phyloP scores from a whole-genome alignment of 2,329 filamentous ascomycete genomes.

The Aspergillus thermomutatus region DNA sequence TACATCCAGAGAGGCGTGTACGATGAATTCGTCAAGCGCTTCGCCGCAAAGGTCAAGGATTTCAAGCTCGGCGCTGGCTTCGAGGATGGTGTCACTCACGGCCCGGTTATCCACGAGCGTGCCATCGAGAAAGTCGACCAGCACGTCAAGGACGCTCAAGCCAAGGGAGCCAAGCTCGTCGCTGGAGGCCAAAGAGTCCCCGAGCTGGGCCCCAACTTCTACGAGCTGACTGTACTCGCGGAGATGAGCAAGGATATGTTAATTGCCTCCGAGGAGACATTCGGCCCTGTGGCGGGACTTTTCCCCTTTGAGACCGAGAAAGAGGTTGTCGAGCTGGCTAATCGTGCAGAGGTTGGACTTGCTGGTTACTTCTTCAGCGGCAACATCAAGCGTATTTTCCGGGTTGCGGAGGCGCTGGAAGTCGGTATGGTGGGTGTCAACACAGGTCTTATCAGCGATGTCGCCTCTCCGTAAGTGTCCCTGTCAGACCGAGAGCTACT shows the following conservation, averaged over 20 bases:
- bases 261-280: slow-evolving; percentile 85
- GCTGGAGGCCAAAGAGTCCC: slow-evolving; percentile 71
- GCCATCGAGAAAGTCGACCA: slow-evolving; percentile 74
- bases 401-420: slow-evolving; percentile 57
- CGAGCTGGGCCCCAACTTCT: slow-evolving; percentile 80
- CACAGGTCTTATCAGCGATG: slow-evolving; percentile 61
- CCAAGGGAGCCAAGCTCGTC: slow-evolving; percentile 72
- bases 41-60: slow-evolving; percentile 51
- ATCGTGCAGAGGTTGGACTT: slow-evolving; percentile 77
- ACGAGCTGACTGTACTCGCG: slow-evolving; percentile 81
- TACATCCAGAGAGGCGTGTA: slow-evolving; percentile 53
- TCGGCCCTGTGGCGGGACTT: slow-evolving; percentile 86
- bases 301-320: slow-evolving; percentile 87
- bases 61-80: slow-evolving; percentile 49
- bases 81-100: slow-evolving; percentile 45
- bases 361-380: slow-evolving; percentile 89
- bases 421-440: slow-evolving; percentile 62
- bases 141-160: slow-evolving; percentile 74
- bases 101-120: slow-evolving; percentile 67
- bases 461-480: slow-evolving; percentile 46
- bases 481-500: not conserved
- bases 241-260: slow-evolving; percentile 84
- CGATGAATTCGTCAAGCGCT: slow-evolving; percentile 52
- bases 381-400: slow-evolving; percentile 57
- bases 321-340: slow-evolving; percentile 82